Percentiles rank a stretch among this genome's conserved stretches.
phyloP scores from a whole-genome alignment of 352 stramenopile species.

The Peronospora belbahrii region DNA sequence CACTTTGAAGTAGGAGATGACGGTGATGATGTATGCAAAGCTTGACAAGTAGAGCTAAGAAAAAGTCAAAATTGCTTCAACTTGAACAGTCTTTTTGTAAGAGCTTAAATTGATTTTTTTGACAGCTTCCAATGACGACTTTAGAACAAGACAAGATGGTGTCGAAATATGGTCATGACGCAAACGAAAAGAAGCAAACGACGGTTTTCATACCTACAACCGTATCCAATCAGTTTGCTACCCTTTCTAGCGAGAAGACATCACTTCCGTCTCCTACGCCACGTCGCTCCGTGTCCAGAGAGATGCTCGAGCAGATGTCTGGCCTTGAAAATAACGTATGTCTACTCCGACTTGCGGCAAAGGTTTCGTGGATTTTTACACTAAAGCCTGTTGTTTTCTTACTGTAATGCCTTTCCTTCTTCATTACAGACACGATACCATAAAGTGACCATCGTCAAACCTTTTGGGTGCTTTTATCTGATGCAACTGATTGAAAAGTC shows the following conservation, averaged over 20 bases:
- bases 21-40: background rate
- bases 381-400: too few species aligned
- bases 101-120: background rate
- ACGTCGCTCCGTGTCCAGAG: conserved; percentile 51
- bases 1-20: conserved; percentile 1
- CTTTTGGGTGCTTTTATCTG: conserved; percentile 68
- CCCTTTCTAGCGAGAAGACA: conserved; percentile 22
- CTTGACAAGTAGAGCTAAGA: background rate
- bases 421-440: conserved; percentile 43
- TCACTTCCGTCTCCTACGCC: conserved; percentile 21
- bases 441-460: conserved; percentile 40
- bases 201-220: conserved; percentile 12
- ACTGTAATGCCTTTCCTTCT: background rate
- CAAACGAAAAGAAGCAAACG: conserved; percentile 15
- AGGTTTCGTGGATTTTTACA: too few species aligned
- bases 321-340: conserved; percentile 51
- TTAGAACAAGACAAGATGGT: conserved; percentile 5
- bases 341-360: too few species aligned
- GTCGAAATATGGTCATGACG: conserved; percentile 8
- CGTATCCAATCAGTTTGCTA: background rate
- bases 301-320: conserved; percentile 66
- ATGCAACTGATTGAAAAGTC: conserved; percentile 79
- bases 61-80: background rate
- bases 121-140: conserved; percentile 2
- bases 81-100: background rate